Base-by-base conservation (phyloP, 2,329 filamentous ascomycete species). In the Arthrinium phaeospermum region DNA sequence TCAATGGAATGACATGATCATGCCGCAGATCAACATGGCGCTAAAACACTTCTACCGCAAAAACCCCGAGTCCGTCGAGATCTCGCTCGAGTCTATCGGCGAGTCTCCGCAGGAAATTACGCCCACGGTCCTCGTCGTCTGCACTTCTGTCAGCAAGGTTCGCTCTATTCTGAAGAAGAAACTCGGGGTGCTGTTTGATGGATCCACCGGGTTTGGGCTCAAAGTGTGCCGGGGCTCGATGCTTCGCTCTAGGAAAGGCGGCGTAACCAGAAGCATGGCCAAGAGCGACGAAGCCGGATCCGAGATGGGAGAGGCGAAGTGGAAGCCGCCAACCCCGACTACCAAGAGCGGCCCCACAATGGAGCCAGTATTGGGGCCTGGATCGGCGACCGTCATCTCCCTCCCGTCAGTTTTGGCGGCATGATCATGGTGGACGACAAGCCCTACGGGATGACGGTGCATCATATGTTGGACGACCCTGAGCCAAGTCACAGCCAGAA, bases 331-430 rank as follows among this genome's bases (percentile, higher is more conserved):
- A 98, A 97, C 78, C 91, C 91, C 0, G 91, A 91, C 73, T 96
- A 94, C 79, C 95, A 98, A 81, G 86, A 91, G 76, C 88, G 89
- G 30, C 96, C 96, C 0, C 83, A 90, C 0, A 98, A 95, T 76
- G 96, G 96, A 0, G 96, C 96, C 10, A 98, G 95, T 61, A 98
- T 98, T 73, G 96, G 96, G 8, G 95, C 95, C 0, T 98, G 94
- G 86, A 91, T 94, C 69, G 93, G 93, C 72, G 91, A 95, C 75
- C 91, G 93, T 64, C 96, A 98, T 79, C 86, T 98, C 3, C 95
- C 95, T 7, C 94, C 96, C 1, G 96, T 97, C 3, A 97, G 94
- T 45, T 95, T 97, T 76, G 96, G 96, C 16, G 96, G 96, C 12
- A 88, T 98, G 4, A 91, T 98, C 53, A 85, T 96, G 45, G 91